A percentile compares a stretch with the other conserved stretches of the same genome.
Conservation (phyloP, 768 basidiomycete species). For the Suillus cothurnatus region DNA sequence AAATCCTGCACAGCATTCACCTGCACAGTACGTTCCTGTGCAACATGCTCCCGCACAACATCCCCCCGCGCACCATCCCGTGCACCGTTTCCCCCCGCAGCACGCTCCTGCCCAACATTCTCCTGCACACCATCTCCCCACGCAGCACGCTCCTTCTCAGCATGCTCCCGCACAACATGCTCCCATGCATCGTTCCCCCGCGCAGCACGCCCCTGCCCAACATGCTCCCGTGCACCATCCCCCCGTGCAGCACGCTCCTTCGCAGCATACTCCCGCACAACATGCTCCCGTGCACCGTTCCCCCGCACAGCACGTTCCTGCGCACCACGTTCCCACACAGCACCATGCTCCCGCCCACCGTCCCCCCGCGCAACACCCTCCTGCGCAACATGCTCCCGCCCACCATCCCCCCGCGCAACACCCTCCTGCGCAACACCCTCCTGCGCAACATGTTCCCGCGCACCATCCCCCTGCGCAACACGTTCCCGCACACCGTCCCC, state of each 20-base stretch:
- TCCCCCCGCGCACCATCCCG: neutral
- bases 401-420: neutral
- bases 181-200: no score
- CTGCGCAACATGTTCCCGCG: neutral
- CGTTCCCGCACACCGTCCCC: neutral
- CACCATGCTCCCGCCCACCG: neutral
- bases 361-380: neutral
- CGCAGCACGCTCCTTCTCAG: neutral
- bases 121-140: no score
- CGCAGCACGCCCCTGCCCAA: neutral
- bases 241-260: neutral
- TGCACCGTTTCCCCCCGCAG: no score
- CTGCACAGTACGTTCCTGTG: neutral
- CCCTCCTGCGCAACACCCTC: neutral
- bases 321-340: neutral
- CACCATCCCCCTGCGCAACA: neutral
- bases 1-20: neutral
- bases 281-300: no score
- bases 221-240: rapidly evolving
- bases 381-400: neutral
- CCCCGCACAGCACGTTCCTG: neutral
- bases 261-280: neutral
- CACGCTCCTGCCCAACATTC: neutral
- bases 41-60: neutral
- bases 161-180: neutral